phyloP scores from a whole-genome alignment of 2,329 filamentous ascomycete species.

The Rutstroemia sydowiana region DNA sequence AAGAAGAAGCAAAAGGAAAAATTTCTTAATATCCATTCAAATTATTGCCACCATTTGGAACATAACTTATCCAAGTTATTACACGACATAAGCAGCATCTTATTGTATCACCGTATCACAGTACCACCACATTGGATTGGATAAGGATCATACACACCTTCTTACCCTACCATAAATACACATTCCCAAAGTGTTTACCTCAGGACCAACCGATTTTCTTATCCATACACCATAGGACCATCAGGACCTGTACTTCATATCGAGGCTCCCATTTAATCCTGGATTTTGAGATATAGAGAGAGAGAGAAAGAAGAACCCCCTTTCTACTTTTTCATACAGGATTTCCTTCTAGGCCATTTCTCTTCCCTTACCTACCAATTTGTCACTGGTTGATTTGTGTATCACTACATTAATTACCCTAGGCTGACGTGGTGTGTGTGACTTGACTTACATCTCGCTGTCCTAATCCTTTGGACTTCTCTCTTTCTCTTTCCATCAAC shows the following conservation, averaged over 20 bases:
- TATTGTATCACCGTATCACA: background rate
- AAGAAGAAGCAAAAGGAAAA: too few relatives aligned
- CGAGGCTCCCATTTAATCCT: background rate
- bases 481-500: conserved; percentile 27
- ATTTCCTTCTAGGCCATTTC: conserved; percentile 13
- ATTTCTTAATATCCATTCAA: too few relatives aligned
- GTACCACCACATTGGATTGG: conserved; percentile 20
- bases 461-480: conserved; percentile 23
- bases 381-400: conserved; percentile 17
- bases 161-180: background rate
- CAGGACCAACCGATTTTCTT: conserved; percentile 13
- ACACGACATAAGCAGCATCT: conserved; percentile 5
- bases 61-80: conserved; percentile 3
- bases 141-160: conserved; percentile 1
- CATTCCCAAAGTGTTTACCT: background rate
- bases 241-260: conserved; percentile 1
- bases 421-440: conserved; percentile 32
- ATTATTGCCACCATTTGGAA: conserved; percentile 5
- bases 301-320: too few relatives aligned
- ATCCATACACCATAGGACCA: background rate
- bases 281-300: too few relatives aligned
- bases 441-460: conserved; percentile 24
- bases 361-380: conserved; percentile 13
- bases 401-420: conserved; percentile 20
- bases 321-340: background rate